Evolutionary conservation across 1,139 yeast genomes (phyloP), one percentile per base, ranked within the genome.

Genomic region (Geotrichum bryndzae): DNA sequence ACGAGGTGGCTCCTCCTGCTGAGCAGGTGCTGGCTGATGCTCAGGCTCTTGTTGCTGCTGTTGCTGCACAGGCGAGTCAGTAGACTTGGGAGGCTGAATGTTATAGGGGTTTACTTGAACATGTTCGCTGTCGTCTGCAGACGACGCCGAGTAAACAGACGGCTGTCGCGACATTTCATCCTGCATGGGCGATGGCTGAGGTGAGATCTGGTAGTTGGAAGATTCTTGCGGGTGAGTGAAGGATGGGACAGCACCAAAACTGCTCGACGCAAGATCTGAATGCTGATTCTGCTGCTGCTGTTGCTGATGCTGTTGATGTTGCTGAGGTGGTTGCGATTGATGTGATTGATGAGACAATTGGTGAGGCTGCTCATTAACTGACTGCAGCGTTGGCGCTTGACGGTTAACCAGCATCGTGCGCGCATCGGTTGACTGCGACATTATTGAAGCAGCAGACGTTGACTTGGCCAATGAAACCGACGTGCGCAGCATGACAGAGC

Each of bases 81-180:
- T 2, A 50, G 56, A 23, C 56, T 51, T 29, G 56, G 56, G 46
- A 18, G 15, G 69, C 65, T 1, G 74, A 68, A 6, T 41, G 22
- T 41, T 41, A 23, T 41, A 41, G 7, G 48, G 48, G 48, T 41
- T 41, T 15, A 8, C 48, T n/a, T 13, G 48, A 5, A 10, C 48
- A 15, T 41, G 48, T 18, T 41, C 48, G 8, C n/a, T 41, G 18
- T 41, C 48, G 22, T 41, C 48, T 22, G 58, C 58, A 23, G 74
- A 72, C 25, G 69, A 67, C 57, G 67, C 66, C 22, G 76, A 73
- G 64, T 69, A 73, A 10, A 68, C 66, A 6, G 73, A 71, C 53
- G 71, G 71, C 57, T 70, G 68, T 11, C 74, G 72, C 23, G 75
- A 72, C 45, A 66, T 61, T 7, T 31, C 23, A 1, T 68, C 66